A percentile compares a stretch with the other conserved stretches of the same genome.
These are phyloP conservation scores for Fusarium sp. DNA, from an alignment of 2,329 filamentous ascomycete species.

Conservation along the genomic window DNA sequence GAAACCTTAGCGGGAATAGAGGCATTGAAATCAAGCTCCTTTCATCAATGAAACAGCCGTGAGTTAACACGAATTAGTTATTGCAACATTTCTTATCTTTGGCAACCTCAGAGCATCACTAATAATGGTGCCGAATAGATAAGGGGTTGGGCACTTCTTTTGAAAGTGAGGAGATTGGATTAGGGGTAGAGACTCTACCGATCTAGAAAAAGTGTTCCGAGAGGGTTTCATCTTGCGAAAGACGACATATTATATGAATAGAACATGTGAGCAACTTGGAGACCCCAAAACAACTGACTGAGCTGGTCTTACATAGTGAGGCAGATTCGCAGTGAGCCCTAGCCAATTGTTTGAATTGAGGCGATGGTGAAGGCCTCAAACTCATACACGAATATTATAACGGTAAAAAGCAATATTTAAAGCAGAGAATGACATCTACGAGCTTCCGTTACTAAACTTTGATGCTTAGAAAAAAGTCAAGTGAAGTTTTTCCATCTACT, in stretches of 20 bases:
- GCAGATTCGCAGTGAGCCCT: not conserved
- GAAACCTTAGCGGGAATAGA: not conserved
- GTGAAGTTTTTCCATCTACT: constrained; percentile 7
- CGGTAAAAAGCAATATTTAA: not conserved
- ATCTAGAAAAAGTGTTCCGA: not conserved
- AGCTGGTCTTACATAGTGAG: not conserved
- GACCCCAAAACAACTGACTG: not conserved
- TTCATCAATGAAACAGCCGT: not conserved
- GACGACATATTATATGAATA: not conserved
- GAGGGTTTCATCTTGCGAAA: not conserved
- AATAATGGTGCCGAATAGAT: not conserved
- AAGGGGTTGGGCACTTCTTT: constrained; percentile 10
- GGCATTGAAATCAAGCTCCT: not conserved
- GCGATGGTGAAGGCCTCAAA: not conserved
- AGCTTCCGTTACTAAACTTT: not conserved
- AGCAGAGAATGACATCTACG: not conserved
- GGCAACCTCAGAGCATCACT: not conserved
- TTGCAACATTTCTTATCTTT: not conserved
- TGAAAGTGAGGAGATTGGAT: constrained; percentile 5
- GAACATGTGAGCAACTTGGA: not conserved
- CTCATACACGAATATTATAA: not conserved
- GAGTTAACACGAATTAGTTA: not conserved
- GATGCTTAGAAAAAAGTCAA: not conserved
- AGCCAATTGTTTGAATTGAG: constrained; percentile 28
- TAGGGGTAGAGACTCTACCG: not conserved